Evolutionary conservation across 257 asterid genomes (phyloP).

Genomic region (Anisodus tanguticus): DNA sequence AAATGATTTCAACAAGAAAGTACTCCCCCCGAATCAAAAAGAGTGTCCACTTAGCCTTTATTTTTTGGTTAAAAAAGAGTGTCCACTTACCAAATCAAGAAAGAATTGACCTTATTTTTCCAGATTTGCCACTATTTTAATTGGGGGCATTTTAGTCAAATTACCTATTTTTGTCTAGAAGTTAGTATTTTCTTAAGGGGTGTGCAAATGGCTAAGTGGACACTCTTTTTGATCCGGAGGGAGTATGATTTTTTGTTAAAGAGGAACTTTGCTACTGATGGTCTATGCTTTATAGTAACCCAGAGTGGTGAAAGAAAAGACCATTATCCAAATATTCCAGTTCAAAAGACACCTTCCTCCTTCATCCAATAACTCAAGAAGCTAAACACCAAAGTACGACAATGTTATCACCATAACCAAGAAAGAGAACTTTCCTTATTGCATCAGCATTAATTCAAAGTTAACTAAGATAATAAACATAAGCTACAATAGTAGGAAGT

Average conservation of each 20-base stretch:
- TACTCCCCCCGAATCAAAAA: too few relatives aligned
- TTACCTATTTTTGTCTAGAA: too few relatives aligned
- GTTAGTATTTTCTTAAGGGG: too few relatives aligned
- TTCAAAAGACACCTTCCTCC: not conserved
- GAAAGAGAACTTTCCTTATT: not conserved
- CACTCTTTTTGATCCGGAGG: too few relatives aligned
- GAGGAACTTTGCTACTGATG: not conserved
- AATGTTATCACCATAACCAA: not conserved
- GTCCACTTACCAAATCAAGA: too few relatives aligned
- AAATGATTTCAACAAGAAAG: constrained; percentile 13
- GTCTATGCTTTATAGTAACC: not conserved
- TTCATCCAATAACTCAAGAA: not conserved
- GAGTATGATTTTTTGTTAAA: not conserved
- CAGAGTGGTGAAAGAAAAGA: not conserved
- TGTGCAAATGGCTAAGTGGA: too few relatives aligned
- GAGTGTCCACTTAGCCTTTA: too few relatives aligned
- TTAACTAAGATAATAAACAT: not conserved
- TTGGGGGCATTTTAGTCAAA: too few relatives aligned
- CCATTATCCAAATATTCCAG: constrained; percentile 2
- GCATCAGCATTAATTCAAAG: not conserved
- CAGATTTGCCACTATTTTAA: too few relatives aligned
- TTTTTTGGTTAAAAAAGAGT: too few relatives aligned
- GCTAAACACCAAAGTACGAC: not conserved
- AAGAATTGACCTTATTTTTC: too few relatives aligned
- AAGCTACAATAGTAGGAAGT: not conserved